Evolutionary conservation across 2,329 filamentous ascomycete genomes (phyloP), one percentile per base, ranked within the genome.

Genomic region (Ceratocystis colombiana): DNA sequence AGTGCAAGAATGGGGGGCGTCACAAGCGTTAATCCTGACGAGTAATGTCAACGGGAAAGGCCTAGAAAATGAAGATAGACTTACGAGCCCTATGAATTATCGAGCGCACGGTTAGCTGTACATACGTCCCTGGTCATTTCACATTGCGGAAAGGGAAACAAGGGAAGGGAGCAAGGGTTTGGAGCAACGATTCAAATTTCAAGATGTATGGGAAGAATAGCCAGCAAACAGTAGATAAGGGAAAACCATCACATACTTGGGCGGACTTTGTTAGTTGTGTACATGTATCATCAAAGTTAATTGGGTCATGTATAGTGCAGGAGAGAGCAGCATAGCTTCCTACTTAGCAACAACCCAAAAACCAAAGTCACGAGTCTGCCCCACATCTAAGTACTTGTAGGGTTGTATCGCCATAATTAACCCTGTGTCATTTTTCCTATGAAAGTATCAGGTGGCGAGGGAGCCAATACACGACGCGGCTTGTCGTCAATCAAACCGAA

Each of bases 1-100:
- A 30, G 55, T 8, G 25, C 17, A 59, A 59, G 28, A 59, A 59
- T 37, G 22, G 30, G 30, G 30, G 55, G 48, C 55, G 55, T 59
- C 55, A 3, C 55, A 59, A 37, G 55, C 28, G 15, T n/a, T 59
- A 37, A 59, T n/a, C 28, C 55, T 37, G 37, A 37, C 25, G 28
- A 59, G 33, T 59, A 37, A n/a, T 33, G 28, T 30, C 53, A 59
- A 33, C 7, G 28, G 3, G 3, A n/a, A 53, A 53, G 48, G 37
- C 28, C n/a, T 30, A 59, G 55, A 59, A 53, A 59, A 59, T 59
- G 55, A 37, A 59, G 55, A 59, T 59, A n/a, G 55, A 59, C 25
- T 37, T 59, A 33, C 25, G 15, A 30, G 5, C 17, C 55, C 55
- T 59, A 37, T 59, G 28, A 59, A 59, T 59, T 17, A 30, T 10